Evolutionary conservation across 305 asterid species (phyloP).

Genomic region (Withania somnifera): DNA sequence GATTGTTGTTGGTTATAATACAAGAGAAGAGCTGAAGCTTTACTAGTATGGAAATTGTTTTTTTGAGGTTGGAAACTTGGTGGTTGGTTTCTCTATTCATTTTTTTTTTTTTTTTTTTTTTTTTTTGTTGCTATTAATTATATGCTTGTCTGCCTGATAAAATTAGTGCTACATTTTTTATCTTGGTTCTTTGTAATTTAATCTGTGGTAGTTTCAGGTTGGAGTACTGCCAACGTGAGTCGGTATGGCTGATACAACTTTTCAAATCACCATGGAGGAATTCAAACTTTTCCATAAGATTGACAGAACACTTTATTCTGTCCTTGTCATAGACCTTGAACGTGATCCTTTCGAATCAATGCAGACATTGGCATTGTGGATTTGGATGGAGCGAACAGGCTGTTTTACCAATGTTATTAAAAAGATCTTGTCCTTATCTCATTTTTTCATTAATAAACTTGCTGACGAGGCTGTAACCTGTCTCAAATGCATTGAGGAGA

Average conservation of each 20-base stretch:
- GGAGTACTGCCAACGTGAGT: background rate
- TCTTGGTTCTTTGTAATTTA: background rate
- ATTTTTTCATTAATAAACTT: constrained; percentile 19
- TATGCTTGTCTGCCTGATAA: background rate
- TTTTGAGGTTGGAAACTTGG: background rate
- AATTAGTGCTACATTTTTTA: background rate
- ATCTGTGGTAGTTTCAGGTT: background rate
- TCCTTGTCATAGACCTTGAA: constrained; percentile 32
- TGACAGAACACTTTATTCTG: constrained; percentile 33
- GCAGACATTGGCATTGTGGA: constrained; percentile 47
- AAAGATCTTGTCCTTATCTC: constrained; percentile 24
- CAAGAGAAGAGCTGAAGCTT: background rate
- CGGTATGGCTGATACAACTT: background rate
- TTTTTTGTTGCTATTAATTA: background rate
- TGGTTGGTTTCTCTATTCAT: background rate
- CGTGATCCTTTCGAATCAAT: constrained; percentile 37
- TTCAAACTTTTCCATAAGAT: constrained; percentile 24
- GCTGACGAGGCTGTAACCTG: constrained; percentile 55
- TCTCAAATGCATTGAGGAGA: constrained; percentile 19
- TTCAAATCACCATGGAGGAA: background rate
- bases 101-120: background rate
- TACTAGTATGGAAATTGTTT: background rate
- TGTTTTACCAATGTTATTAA: constrained; percentile 13
- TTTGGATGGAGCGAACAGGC: constrained; percentile 46
- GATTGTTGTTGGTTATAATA: background rate